A percentile compares a stretch with the other conserved stretches of the same genome.
These are phyloP conservation scores for Tremella yokohamensis DNA, from an alignment of 768 basidiomycete genomes.

Conservation along the genomic window DNA sequence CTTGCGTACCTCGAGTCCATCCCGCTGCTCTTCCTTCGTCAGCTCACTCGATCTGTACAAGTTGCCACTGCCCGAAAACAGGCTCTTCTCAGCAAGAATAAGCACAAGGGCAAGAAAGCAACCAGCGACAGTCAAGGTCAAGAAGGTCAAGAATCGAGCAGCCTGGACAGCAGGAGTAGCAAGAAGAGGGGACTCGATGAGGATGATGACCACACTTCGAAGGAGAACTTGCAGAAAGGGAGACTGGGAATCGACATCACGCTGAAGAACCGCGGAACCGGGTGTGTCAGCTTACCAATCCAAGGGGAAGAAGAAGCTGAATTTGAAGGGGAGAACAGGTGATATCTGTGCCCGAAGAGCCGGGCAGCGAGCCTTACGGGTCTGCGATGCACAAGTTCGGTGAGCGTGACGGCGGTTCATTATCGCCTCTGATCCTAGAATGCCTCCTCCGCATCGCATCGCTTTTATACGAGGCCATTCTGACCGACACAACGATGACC, in stretches of 20 bases:
- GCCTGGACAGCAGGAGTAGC: neutral
- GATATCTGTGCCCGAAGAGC: slow-evolving; percentile 32
- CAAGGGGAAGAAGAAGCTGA: slow-evolving; percentile 5
- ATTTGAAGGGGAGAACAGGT: slow-evolving; percentile 20
- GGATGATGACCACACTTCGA: neutral
- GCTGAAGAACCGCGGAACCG: slow-evolving; percentile 33
- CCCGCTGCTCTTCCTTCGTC: slow-evolving; percentile 14
- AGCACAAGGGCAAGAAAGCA: neutral
- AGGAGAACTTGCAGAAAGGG: slow-evolving; percentile 3
- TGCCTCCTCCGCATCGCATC: slow-evolving; percentile 23
- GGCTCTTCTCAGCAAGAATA: slow-evolving; percentile 1
- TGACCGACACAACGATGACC: slow-evolving; percentile 25
- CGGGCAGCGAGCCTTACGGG: neutral
- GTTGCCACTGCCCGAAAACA: slow-evolving; percentile 1
- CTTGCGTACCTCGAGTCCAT: slow-evolving; percentile 19
- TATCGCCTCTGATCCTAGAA: slow-evolving; percentile 15
- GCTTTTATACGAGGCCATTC: slow-evolving; percentile 35
- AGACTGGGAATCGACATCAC: slow-evolving; percentile 15
- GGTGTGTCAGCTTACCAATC: slow-evolving; percentile 16
- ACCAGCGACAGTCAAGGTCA: neutral
- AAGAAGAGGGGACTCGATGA: neutral
- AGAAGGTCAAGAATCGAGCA: slow-evolving; percentile 4
- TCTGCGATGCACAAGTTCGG: slow-evolving; percentile 18
- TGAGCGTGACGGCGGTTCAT: slow-evolving; percentile 2
- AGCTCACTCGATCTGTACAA: slow-evolving; percentile 8